Evolutionary conservation across 768 basidiomycete genomes (phyloP).

Genomic region (Pleurotus tuber-regium): DNA sequence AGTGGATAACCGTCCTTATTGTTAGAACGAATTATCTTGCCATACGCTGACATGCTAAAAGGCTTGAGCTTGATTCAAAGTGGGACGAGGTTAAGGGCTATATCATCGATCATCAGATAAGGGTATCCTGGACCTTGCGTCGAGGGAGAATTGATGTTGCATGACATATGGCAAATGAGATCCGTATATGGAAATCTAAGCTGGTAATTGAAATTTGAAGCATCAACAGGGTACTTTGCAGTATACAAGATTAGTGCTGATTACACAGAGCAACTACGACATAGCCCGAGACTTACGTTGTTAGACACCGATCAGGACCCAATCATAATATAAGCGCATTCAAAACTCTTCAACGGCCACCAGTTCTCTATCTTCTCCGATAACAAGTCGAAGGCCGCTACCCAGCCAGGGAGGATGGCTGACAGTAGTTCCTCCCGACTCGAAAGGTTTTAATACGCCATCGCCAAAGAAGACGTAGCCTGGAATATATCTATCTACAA

Average conservation of each 20-base stretch:
- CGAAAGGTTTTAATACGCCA: conserved; percentile 35
- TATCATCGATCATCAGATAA: conserved; percentile 4
- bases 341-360: conserved; percentile 40
- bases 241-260: too few relatives aligned
- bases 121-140: background rate
- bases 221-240: too few relatives aligned
- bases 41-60: conserved; percentile 14
- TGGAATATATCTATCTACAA: conserved; percentile 92
- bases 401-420: conserved; percentile 30
- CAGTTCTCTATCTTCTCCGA: conserved; percentile 54
- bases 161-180: background rate
- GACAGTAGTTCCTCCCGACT: background rate
- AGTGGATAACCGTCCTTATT: conserved; percentile 1
- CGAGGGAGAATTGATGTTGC: too few relatives aligned
- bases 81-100: background rate
- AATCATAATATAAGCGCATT: too few relatives aligned
- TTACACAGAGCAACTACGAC: background rate
- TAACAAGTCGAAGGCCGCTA: conserved; percentile 47
- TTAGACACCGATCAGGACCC: background rate
- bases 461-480: conserved; percentile 87
- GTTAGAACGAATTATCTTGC: conserved; percentile 4
- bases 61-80: background rate
- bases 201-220: too few relatives aligned
- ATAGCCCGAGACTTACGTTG: conserved; percentile 2
- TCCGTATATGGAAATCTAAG: conserved; percentile 6